Evolutionary conservation across 495 filamentous ascomycete genomes (phyloP).

Genomic region (Penicillium parvum): DNA sequence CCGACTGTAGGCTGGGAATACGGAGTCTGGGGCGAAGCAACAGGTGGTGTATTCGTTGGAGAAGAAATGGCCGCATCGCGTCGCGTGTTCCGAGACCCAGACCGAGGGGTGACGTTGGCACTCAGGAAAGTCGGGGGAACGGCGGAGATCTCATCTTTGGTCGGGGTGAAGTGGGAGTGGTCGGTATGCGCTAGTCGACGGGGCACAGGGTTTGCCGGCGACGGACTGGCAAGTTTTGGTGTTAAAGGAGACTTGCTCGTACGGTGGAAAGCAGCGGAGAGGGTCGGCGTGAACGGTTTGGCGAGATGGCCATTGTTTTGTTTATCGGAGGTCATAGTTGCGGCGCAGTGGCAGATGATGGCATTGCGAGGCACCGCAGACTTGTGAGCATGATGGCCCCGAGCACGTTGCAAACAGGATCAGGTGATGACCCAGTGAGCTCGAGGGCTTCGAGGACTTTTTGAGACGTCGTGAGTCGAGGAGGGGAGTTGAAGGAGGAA

Average conservation of each 20-base stretch:
- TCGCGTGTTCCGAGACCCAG: conserved; percentile 59
- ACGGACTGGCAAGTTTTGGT: conserved; percentile 46
- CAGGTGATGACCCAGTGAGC: not conserved
- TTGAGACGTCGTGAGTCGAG: conserved; percentile 6
- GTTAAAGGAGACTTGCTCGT: conserved; percentile 43
- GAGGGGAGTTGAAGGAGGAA: conserved; percentile 16
- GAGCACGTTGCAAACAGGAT: conserved; percentile 8
- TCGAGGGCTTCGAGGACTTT: conserved; percentile 10
- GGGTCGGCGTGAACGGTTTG: conserved; percentile 49
- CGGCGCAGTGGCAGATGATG: conserved; percentile 33
- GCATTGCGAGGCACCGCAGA: conserved; percentile 36
- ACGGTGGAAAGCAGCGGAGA: conserved; percentile 44
- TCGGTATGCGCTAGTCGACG: conserved; percentile 37
- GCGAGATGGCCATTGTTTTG: conserved; percentile 41
- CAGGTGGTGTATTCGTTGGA: conserved; percentile 51
- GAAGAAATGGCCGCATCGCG: conserved; percentile 61
- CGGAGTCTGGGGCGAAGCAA: conserved; percentile 31
- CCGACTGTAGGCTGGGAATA: conserved; percentile 29
- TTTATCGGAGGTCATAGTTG: conserved; percentile 53
- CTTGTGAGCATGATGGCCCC: conserved; percentile 39
- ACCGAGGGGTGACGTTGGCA: conserved; percentile 69
- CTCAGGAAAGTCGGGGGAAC: conserved; percentile 54
- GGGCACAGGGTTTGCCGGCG: conserved; percentile 26
- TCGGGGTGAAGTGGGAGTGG: conserved; percentile 27
- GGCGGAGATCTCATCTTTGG: conserved; percentile 36